Base-by-base conservation (phyloP, 2,329 filamentous ascomycete species). In the Xylariaceae sp. region DNA sequence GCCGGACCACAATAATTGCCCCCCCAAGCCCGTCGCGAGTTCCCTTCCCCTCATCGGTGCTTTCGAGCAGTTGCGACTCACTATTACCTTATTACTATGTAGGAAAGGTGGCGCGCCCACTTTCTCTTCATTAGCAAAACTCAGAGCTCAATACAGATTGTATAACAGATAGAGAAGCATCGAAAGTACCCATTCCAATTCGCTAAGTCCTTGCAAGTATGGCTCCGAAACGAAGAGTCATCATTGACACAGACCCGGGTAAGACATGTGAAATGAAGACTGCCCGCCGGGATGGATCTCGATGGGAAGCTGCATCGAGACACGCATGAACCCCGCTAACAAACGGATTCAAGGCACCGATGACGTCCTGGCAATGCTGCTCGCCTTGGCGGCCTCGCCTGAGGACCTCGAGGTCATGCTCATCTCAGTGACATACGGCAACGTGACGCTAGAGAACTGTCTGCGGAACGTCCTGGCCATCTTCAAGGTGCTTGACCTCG, bases 231-330 rank as follows among this genome's bases (percentile, higher is more conserved):
- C 84, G 81, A 65, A 85, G 87, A 65, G 86, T 99, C 63, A 96
- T 99, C 65, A 94, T 99, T 65, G 94, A 99, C 68, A 97, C 92
- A 2, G 94, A 97, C 69, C 92, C 92, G 62, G 74, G 92, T 89
- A 77, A 61, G 70, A 61, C 13, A 34, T 34, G 32, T 9, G 32
- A 34, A 10, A 3, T 34, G 13, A 34, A 34, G 13, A 3, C 32
- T 12, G 13, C 10, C 13, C 12, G 32, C 32, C 10, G 9, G 26
- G 26, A 26, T 26, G 26, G 26, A 12, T 34, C 13, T 10, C 7
- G 9, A 10, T 50, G 45, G 52, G 41, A 43, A 42, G 43, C 41
- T 12, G 9, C 10, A 26, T n/a, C 9, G 6, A 26, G 7, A 53
- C 18, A 47, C 4, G 18, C 41, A 12, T 21, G 37, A 51, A 6